Conservation (phyloP, 768 basidiomycete genomes). For the Calocera viscosa region DNA sequence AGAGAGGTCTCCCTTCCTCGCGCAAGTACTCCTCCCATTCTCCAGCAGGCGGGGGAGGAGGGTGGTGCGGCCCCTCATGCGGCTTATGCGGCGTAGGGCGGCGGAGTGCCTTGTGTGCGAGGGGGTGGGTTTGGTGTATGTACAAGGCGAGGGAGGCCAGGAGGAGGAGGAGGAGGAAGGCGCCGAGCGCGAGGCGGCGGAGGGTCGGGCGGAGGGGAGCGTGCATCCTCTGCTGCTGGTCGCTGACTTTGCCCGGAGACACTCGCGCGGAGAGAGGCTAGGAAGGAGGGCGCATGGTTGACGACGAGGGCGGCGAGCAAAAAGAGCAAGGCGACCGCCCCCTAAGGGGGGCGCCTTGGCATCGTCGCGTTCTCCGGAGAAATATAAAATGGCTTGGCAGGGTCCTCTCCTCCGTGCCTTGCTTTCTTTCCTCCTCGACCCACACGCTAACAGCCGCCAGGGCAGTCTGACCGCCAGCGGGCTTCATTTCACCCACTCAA, state of each 20-base stretch:
- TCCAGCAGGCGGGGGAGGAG: not conserved
- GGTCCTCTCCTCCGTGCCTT: not conserved
- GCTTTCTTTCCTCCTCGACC: not conserved
- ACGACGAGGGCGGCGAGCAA: no score
- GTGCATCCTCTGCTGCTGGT: not conserved
- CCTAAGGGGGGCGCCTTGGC: no score
- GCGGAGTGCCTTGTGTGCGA: not conserved
- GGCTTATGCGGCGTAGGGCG: not conserved
- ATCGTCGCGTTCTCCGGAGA: not conserved
- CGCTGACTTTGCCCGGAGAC: no score
- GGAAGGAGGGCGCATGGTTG: no score
- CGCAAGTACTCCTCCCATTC: no score
- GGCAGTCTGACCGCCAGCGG: no score
- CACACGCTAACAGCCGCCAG: no score
- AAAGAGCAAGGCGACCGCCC: no score
- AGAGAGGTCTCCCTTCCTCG: no score
- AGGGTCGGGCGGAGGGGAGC: not conserved
- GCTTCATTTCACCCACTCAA: no score
- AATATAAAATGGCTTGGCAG: not conserved
- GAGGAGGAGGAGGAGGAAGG: constrained; percentile 1
- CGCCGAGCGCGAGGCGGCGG: not conserved
- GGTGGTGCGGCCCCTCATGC: not conserved
- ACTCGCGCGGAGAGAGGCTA: no score
- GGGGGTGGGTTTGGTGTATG: not conserved
- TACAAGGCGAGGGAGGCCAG: not conserved